A percentile compares a stretch with the other conserved stretches of the same genome.
Evolutionary conservation across 331 rosid genomes (phyloP).

Genomic region (Dryas integrifolia): DNA sequence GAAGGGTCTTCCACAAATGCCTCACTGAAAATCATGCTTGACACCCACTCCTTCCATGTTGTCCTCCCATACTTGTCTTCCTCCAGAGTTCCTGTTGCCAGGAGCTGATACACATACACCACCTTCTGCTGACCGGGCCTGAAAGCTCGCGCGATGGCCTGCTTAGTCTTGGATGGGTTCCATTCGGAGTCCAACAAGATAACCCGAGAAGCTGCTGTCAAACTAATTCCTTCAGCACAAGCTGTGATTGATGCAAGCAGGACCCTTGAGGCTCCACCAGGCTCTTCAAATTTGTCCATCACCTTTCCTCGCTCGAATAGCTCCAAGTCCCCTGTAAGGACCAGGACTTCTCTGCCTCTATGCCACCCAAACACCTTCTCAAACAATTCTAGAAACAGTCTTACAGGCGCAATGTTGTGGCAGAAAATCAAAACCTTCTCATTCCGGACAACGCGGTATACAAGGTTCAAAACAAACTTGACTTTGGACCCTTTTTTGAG

Average conservation of each 20-base stretch:
- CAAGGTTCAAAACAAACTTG: slow-evolving; percentile 77
- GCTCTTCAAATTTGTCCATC: slow-evolving; percentile 82
- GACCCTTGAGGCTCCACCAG: slow-evolving; percentile 67
- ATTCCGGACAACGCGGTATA: slow-evolving; percentile 60
- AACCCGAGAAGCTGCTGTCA: slow-evolving; percentile 95
- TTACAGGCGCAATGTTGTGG: slow-evolving; percentile 92
- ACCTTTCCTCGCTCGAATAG: slow-evolving; percentile 85
- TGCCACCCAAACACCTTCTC: slow-evolving; percentile 76
- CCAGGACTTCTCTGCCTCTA: slow-evolving; percentile 68
- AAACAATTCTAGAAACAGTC: slow-evolving; percentile 60
- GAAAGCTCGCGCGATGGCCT: slow-evolving; percentile 91
- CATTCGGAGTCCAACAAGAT: slow-evolving; percentile 88
- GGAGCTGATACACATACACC: slow-evolving; percentile 85
- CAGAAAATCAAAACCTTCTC: slow-evolving; percentile 83
- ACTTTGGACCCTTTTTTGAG: slow-evolving; percentile 75
- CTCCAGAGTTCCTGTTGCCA: slow-evolving; percentile 80
- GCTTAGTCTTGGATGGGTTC: slow-evolving; percentile 97
- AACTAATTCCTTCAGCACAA: slow-evolving; percentile 93
- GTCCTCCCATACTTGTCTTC: slow-evolving; percentile 75
- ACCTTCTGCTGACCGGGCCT: slow-evolving; percentile 89
- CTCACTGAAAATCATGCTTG: slow-evolving; percentile 92
- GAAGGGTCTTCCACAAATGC: slow-evolving; percentile 93
- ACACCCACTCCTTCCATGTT: slow-evolving; percentile 96
- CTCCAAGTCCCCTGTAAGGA: slow-evolving; percentile 81
- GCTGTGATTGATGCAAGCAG: slow-evolving; percentile 94